Evolutionary conservation across 225 moss, liverwort and hornwort species (phyloP), one percentile per base, ranked within the genome.

Genomic region (Pseudoscleropodium purum): DNA sequence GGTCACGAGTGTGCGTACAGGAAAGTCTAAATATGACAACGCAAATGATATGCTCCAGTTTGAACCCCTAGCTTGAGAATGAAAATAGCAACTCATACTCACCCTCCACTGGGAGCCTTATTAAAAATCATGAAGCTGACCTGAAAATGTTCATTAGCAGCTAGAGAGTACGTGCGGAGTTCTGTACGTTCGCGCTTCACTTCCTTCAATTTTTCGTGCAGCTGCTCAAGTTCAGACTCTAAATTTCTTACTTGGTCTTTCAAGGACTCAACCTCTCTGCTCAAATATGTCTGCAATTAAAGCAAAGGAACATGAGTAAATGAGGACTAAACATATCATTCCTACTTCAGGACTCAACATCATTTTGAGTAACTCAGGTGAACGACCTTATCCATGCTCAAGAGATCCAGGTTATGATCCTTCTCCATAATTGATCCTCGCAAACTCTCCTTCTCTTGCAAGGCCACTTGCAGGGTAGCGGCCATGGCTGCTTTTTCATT

Each of bases 321-420:
- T 66, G 17, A 83, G 37, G 66, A 83, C 63, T 43, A 6, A 51
- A 49, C 49, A 66, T 63, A 81, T 83, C 47, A 77, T 57, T 62
- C 60, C 57, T 76, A 67, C 49, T 67, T 59, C 30, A 75, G 87
- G 66, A 79, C 66, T 31, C 18, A 68, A 79, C 60, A 83, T 83
- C 87, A 82, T 78, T 79, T 87, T 63, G 72, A 62, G 72, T 34
- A 54, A 73, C 43, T 72, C 51, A 41, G 34, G 82, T 65, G 65
- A 89, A 84, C 89, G 88, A 97, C 99, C 96, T 97, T 99, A 83
- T 99, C 99, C 99, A 97, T 96, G 91, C 95, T 96, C 86, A 97
- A 93, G 86, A 99, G 96, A 91, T 97, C 96, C 80, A 97, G 74
- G 36, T 91, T 95, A 83, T 97, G 97, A 86, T 96, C 96, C 93